Conservation (phyloP, 73 alveolate species). For the Tetrahymena borealis region DNA sequence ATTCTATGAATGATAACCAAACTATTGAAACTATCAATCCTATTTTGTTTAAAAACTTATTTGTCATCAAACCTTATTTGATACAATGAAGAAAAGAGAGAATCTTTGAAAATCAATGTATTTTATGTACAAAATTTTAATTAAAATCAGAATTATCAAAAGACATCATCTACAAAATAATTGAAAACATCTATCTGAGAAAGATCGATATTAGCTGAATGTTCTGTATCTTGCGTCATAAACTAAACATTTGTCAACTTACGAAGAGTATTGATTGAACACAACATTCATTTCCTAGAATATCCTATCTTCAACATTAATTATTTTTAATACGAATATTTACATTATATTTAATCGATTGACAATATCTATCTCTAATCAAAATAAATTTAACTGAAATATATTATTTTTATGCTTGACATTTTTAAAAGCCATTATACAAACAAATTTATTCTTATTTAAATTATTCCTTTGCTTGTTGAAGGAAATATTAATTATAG, state of each 20-base stretch:
- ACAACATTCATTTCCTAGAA: neutral
- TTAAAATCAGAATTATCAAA: no score
- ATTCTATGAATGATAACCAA: neutral
- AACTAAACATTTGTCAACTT: neutral
- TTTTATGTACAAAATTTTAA: no score
- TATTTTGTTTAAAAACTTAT: neutral
- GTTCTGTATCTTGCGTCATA: neutral
- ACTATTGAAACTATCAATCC: neutral
- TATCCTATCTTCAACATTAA: neutral
- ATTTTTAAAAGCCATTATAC: no score
- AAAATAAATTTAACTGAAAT: no score
- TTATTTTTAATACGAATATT: neutral
- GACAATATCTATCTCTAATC: no score
- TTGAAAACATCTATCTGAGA: neutral
- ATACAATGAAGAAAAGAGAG: neutral
- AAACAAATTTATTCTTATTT: no score
- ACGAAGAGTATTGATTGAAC: neutral
- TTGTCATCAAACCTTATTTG: neutral
- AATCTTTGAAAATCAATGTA: neutral
- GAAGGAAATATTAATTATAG: no score
- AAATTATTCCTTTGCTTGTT: no score
- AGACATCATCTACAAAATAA: no score
- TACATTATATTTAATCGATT: no score
- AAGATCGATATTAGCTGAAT: neutral
- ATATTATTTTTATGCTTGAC: no score